A percentile compares a stretch with the other conserved stretches of the same genome.
These are phyloP conservation scores for Periglandula ipomoeae DNA, from an alignment of 2,329 filamentous ascomycete species.

Conservation along the genomic window DNA sequence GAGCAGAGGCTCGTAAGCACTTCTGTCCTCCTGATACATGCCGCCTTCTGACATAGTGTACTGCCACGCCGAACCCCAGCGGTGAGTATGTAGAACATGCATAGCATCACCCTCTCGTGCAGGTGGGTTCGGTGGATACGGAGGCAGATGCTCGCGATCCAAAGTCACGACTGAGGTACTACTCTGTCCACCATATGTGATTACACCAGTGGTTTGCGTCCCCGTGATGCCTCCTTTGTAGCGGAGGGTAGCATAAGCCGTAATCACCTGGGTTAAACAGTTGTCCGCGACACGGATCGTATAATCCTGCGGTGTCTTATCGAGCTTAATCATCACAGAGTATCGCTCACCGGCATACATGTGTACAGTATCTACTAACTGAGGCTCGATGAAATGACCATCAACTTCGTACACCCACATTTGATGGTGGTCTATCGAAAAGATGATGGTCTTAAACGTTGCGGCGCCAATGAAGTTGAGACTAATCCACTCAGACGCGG, in stretches of 20 bases:
- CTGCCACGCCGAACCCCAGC: background rate
- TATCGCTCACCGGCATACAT: conserved; percentile 27
- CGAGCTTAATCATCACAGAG: conserved; percentile 31
- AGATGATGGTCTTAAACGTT: conserved; percentile 10
- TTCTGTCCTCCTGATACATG: conserved; percentile 5
- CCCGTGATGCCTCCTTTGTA: background rate
- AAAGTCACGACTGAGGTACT: background rate
- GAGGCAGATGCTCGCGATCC: background rate
- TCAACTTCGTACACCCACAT: conserved; percentile 35
- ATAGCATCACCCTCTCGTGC: background rate
- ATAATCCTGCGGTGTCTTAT: conserved; percentile 26
- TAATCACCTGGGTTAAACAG: conserved; percentile 14
- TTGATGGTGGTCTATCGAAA: conserved; percentile 32
- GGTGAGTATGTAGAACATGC: background rate
- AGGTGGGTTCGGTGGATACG: conserved; percentile 2
- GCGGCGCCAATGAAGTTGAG: conserved; percentile 9
- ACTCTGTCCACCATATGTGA: background rate
- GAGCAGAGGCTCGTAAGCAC: conserved; percentile 4
- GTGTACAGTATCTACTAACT: conserved; percentile 14
- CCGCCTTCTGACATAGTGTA: conserved; percentile 4
- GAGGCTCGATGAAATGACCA: conserved; percentile 30
- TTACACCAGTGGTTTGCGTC: background rate
- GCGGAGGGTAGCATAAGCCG: background rate
- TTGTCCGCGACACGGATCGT: conserved; percentile 20
- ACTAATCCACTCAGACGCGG: conserved; percentile 5